phyloP scores from a whole-genome alignment of 176 grass and related monocot genomes.

The Areca catechu region DNA sequence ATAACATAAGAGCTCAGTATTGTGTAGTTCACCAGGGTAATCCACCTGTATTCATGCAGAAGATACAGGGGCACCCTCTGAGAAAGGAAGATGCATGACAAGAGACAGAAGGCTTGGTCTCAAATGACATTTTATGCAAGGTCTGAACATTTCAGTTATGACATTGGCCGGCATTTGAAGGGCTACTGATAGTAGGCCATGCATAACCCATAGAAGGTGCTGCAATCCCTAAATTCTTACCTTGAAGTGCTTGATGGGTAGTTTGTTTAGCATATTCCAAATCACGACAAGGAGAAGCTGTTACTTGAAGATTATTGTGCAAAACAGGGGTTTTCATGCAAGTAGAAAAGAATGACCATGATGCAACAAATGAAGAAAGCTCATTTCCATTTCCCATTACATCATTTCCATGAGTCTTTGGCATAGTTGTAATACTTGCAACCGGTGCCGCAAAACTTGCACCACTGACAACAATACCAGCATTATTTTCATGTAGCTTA shows the following conservation, averaged over 20 bases:
- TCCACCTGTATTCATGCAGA: slow-evolving; percentile 55
- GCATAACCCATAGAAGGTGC: not conserved
- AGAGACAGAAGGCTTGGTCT: slow-evolving; percentile 10
- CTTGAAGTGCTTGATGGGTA: not conserved
- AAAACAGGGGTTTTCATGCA: slow-evolving; percentile 4
- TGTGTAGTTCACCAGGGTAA: too few relatives aligned
- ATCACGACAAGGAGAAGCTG: slow-evolving; percentile 20
- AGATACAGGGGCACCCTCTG: slow-evolving; percentile 29
- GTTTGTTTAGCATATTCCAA: slow-evolving; percentile 9
- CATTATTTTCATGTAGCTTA: slow-evolving; percentile 22
- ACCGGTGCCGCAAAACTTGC: slow-evolving; percentile 14
- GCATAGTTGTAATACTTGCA: slow-evolving; percentile 6
- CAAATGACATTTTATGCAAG: slow-evolving; percentile 29
- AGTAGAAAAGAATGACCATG: slow-evolving; percentile 12
- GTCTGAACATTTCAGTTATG: slow-evolving; percentile 21
- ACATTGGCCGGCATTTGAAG: slow-evolving; percentile 8
- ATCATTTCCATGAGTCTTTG: slow-evolving; percentile 24
- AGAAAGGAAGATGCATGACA: slow-evolving; percentile 15
- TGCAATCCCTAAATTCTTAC: not conserved
- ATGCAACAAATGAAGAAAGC: slow-evolving; percentile 15
- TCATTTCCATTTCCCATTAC: slow-evolving; percentile 20
- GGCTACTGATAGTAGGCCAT: slow-evolving; percentile 22
- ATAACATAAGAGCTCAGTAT: too few relatives aligned
- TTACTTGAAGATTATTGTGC: slow-evolving; percentile 10
- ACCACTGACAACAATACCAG: slow-evolving; percentile 15